Conservation (phyloP, 352 stramenopile species). For the Phytopythium kandeliae region DNA sequence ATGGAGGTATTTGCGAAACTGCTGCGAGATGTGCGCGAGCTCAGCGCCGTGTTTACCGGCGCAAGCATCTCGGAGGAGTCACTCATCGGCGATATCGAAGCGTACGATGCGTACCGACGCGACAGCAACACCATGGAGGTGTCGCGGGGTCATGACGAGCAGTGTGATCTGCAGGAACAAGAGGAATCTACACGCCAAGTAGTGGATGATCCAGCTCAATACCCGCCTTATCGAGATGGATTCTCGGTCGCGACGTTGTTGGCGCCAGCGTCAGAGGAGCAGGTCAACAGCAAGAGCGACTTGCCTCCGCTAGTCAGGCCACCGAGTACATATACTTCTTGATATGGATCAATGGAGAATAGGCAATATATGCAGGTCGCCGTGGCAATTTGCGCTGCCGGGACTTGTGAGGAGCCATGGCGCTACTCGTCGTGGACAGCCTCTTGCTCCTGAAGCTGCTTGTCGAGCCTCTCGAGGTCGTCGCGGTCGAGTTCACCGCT, state of each 20-base stretch:
- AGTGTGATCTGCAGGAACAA: not conserved
- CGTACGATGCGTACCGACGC: conserved; percentile 10
- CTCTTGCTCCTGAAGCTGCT: conserved; percentile 40
- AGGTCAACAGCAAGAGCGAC: not conserved
- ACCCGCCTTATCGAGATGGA: not conserved
- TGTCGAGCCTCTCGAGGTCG: conserved; percentile 54
- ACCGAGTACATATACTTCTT: not conserved
- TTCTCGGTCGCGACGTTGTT: not conserved
- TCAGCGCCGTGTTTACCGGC: conserved; percentile 32
- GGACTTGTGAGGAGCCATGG: too few relatives aligned
- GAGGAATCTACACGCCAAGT: too few relatives aligned
- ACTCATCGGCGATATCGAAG: conserved; percentile 37
- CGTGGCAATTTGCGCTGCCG: too few relatives aligned
- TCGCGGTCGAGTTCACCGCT: conserved; percentile 66
- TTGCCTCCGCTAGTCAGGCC: not conserved
- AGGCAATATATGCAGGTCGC: too few relatives aligned
- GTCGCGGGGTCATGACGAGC: not conserved
- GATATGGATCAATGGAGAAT: too few relatives aligned
- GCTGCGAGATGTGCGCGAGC: conserved; percentile 27
- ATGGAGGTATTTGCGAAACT: conserved; percentile 29
- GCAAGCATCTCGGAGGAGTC: conserved; percentile 45
- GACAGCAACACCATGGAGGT: not conserved
- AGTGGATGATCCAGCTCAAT: too few relatives aligned
- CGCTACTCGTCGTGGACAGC: conserved; percentile 7
- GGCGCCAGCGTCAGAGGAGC: not conserved